Evolutionary conservation across 768 basidiomycete species (phyloP), one percentile per base, ranked within the genome.

Genomic region (Mycena metata): DNA sequence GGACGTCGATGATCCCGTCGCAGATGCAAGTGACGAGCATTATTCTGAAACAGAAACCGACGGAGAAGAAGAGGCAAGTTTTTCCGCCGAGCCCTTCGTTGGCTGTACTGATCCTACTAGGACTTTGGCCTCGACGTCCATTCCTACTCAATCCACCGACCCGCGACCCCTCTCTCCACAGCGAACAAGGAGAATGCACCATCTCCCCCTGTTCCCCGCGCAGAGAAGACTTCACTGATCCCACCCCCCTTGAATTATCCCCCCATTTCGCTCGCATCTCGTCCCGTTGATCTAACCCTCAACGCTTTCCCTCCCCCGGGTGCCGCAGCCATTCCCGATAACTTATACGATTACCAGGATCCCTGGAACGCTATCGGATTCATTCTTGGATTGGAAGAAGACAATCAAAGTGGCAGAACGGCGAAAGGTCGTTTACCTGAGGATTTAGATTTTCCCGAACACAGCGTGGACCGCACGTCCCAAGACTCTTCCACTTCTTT

Each of bases 291-390:
- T 24, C 26, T 50, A 21, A n/a, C 24, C 33, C 35, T 16, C 35
- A 26, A 9, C 15, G 10, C 60, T 43, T 36, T 24, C 5, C 35
- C 39, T 17, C 7, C 19, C 17, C 2, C 23, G 2, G 46, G 54
- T 11, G 92, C 91, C 70, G 60, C 56, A 66, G 41, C 26, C 21
- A 26, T 67, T 7, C 57, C 52, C 26, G 63, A 52, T 23, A 79
- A 72, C 49, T 69, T 86, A 4, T 85, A 82, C 60, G 79, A 83
- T 41, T 80, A 83, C 59, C 69, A 76, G 39, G 81, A 85, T 69
- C 85, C 85, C 0, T 86, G 85, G 85, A 76, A 73, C 36, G 78
- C 81, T 7, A 78, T 85, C 26, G 85, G 84, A 15, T 76, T 77
- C 9, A 79, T 85, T 56, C 79, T 86, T 12, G 83, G 83, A 11